Percentiles rank a stretch among this genome's conserved stretches.
phyloP scores from a whole-genome alignment of 2,329 filamentous ascomycete species.

The Aspergillus neotritici region DNA sequence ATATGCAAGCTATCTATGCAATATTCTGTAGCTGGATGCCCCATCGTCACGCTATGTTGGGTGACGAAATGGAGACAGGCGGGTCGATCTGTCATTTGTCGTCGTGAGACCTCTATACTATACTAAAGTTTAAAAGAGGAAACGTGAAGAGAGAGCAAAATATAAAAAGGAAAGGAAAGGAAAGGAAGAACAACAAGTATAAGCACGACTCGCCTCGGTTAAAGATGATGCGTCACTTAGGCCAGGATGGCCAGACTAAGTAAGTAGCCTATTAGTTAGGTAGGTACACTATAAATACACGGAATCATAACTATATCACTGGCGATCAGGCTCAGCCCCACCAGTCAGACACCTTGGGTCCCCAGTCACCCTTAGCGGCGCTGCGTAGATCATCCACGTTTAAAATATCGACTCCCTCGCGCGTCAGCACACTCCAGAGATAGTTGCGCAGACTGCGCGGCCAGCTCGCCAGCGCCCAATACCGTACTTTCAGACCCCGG shows the following conservation, averaged over 20 bases:
- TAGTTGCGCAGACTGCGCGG: conserved; percentile 49
- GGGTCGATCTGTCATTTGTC: no score
- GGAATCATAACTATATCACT: no score
- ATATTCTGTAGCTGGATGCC: no score
- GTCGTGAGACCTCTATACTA: no score
- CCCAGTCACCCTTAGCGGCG: conserved; percentile 47
- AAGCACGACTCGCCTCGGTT: neutral
- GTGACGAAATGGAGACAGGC: no score
- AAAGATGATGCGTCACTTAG: no score
- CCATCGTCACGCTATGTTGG: no score
- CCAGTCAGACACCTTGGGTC: conserved; percentile 29
- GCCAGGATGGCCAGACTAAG: no score
- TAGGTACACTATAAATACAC: no score
- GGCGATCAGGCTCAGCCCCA: conserved; percentile 19
- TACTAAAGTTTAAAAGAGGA: neutral
- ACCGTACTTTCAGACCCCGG: conserved; percentile 51
- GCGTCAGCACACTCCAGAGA: conserved; percentile 50
- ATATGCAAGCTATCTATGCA: no score
- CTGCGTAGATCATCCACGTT: conserved; percentile 54
- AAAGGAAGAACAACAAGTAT: neutral
- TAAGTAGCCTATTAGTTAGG: no score
- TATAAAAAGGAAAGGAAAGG: neutral
- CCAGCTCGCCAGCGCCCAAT: conserved; percentile 54
- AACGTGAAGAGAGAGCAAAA: neutral
- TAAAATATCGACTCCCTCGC: conserved; percentile 52